Evolutionary conservation across 2,329 filamentous ascomycete species (phyloP), one percentile per base, ranked within the genome.

Genomic region (Epichloe glyceriae): DNA sequence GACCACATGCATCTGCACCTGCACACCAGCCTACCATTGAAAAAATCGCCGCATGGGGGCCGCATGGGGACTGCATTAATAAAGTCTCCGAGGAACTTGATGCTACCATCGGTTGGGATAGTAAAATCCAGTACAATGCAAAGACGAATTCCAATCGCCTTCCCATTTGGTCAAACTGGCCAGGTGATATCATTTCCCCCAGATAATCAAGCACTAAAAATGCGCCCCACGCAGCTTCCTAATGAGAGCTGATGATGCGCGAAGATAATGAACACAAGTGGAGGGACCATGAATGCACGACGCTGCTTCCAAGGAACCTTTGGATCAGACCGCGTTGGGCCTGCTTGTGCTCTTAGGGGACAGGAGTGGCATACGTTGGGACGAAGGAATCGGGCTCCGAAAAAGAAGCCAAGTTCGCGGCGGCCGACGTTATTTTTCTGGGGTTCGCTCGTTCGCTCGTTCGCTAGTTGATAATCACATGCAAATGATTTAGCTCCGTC

Each of bases 11-110:
- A 43, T 26, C 22, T 26, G 22, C 22, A 26, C 2, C 40, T 50
- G 48, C 37, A 47, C 41, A 47, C 38, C 30, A 52, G 41, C 37
- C 45, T 49, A 45, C 45, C 49, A 43, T 49, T 47, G 45, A 46
- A 45, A 48, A 50, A 50, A n/a, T n/a, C 20, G 34, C 15, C 22
- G 50, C 47, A 43, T 49, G 37, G n/a, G n/a, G 5, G 19, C 15
- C 3, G 50, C 50, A 44, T 48, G 38, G 47, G 10, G 35, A 39
- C 20, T 51, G 50, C 30, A n/a, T 48, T 15, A 19, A 42, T 20
- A n/a, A 42, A 51, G 30, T 22, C 22, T 7, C 43, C 30, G 41
- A 35, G 43, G 3, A 12, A 39, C 45, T 17, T 12, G 12, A 14
- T 26, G 11, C 22, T 20, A 44, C 20, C 12, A 12, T 8, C 15